These are phyloP conservation scores for Grifola frondosa DNA, from an alignment of 1,284 basidiomycete species.

Conservation along the genomic window DNA sequence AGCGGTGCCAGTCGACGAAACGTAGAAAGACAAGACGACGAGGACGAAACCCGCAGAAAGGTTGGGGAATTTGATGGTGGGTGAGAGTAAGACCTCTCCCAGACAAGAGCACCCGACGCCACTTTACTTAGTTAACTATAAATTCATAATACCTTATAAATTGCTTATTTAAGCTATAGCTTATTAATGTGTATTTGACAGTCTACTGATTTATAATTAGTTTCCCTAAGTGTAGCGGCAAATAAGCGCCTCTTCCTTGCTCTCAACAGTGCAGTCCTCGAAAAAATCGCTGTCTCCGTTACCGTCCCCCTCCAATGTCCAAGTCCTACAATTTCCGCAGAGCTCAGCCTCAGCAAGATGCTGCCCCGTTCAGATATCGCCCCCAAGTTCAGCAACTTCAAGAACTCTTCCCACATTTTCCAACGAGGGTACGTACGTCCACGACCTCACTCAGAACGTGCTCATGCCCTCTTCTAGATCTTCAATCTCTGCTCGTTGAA, in stretches of 20 bases:
- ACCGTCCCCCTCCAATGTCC: constrained; percentile 33
- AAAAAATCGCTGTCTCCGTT: constrained; percentile 24
- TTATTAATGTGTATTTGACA: no score
- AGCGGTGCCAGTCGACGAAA: background rate
- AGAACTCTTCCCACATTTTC: constrained; percentile 77
- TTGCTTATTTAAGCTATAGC: no score
- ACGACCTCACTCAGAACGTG: constrained; percentile 23
- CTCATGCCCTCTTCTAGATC: constrained; percentile 47
- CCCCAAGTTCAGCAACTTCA: constrained; percentile 61
- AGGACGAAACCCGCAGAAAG: no score
- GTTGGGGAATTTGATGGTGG: no score
- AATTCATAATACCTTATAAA: no score
- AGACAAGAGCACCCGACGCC: no score
- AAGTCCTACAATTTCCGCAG: constrained; percentile 36
- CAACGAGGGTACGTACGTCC: constrained; percentile 58
- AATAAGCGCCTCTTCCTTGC: constrained; percentile 19
- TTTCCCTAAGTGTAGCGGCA: constrained; percentile 4
- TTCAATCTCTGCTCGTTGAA: constrained; percentile 74
- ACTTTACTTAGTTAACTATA: no score
- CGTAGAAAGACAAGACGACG: background rate
- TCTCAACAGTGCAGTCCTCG: constrained; percentile 9
- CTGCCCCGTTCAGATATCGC: constrained; percentile 43
- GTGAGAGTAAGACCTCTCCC: no score
- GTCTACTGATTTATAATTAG: no score
- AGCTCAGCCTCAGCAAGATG: constrained; percentile 26